These are phyloP conservation scores for Quercus mongolica DNA, from an alignment of 306 rosid genomes.

Conservation along the genomic window DNA sequence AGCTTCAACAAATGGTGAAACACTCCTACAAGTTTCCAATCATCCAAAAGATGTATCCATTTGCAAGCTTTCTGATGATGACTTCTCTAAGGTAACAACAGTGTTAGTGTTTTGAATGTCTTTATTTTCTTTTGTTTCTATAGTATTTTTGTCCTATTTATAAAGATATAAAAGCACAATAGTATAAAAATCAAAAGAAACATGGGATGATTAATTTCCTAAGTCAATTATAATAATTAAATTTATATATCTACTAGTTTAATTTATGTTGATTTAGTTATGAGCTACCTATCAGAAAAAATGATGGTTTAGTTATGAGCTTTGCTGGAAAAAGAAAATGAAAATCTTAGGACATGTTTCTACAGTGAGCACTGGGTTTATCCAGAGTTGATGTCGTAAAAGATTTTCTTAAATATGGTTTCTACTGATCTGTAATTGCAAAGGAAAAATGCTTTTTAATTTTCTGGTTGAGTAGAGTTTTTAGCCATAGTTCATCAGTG, in stretches of 20 bases:
- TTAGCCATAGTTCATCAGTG: background rate
- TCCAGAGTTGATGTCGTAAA: constrained; percentile 5
- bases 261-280: constrained; percentile 8
- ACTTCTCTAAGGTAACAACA: constrained; percentile 60
- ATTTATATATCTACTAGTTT: background rate
- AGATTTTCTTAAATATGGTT: background rate
- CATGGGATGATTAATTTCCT: background rate
- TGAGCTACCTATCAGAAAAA: background rate
- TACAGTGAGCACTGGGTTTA: background rate
- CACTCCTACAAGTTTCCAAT: constrained; percentile 45
- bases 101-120: background rate
- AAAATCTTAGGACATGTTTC: constrained; percentile 12
- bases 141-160: background rate
- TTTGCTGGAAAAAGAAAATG: background rate
- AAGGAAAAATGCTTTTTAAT: background rate
- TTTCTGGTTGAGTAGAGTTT: constrained; percentile 1
- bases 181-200: background rate
- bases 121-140: background rate
- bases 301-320: constrained; percentile 1
- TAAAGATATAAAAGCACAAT: constrained; percentile 13
- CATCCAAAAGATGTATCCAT: constrained; percentile 43
- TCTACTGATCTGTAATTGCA: constrained; percentile 7
- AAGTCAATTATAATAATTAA: background rate
- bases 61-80: constrained; percentile 62
- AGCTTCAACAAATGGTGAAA: constrained; percentile 31